Base-by-base conservation (phyloP, 2,329 filamentous ascomycete species). In the Lasiodiplodia gonubiensis region DNA sequence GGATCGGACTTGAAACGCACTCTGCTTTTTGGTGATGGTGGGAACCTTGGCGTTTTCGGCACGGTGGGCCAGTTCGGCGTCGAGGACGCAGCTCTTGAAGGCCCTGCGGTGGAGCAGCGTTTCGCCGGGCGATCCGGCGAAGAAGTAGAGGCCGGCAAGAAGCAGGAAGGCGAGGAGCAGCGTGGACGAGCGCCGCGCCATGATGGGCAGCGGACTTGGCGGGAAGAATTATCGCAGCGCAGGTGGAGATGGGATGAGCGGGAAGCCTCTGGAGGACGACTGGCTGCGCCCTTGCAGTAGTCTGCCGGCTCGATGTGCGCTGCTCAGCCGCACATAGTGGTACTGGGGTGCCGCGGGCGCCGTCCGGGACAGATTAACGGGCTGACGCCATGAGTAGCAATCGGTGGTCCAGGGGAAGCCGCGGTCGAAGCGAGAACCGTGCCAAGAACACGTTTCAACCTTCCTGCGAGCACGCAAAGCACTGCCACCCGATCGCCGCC, bases 101-200 rank as follows among this genome's bases (percentile, higher is more conserved):
- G 37, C 37, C 12, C 30, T 18, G 14, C 54, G 42, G 46, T 30
- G 54, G 54, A 53, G 55, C n/a, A 57, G 55, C 46, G 53, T 16
- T n/a, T 11, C 11, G 54, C 23, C 33, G 48, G 39, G 65, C 12
- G 48, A 27, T n/a, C 37, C 59, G 46, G 46, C n/a, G n/a, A 67
- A 57, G 55, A 52, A 57, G 46, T 52, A 54, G 65, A 67, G 18
- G 48, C 51, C 39, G 25, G 23, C 23, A 27, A 67, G 49, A 16
- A 61, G 48, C 37, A 61, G 46, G 46, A 60, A 37, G 35, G 49
- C 55, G 55, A 52, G 42, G 21, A 67, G 37, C 46, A 33, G 21
- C 16, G 51, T 55, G n/a, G 51, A 51, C 35, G 49, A 67, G 51
- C 59, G 57, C 54, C 54, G 65, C 46, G 65, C 65, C 65, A 67